These are phyloP conservation scores for Meripilus lineatus DNA, from an alignment of 1,284 basidiomycete genomes.

Conservation along the genomic window DNA sequence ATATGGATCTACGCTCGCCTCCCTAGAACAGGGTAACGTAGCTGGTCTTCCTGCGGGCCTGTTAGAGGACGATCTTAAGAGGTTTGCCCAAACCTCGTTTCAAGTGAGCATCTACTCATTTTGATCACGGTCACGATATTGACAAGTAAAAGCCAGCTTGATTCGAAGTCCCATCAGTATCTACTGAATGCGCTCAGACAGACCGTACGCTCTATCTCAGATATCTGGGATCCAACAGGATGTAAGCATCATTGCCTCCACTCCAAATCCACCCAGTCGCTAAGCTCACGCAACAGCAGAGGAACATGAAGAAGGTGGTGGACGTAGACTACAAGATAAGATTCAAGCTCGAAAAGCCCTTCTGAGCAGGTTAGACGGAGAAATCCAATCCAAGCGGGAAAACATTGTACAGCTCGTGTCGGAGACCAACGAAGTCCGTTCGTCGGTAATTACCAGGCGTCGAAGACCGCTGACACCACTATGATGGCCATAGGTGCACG, in stretches of 20 bases:
- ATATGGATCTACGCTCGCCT: too few species aligned
- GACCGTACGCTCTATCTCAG: too few species aligned
- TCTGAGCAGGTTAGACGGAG: conserved; percentile 1
- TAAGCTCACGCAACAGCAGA: too few species aligned
- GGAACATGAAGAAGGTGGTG: conserved; percentile 3
- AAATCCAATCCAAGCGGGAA: conserved; percentile 3
- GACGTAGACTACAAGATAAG: conserved; percentile 6
- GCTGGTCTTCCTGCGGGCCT: conserved; percentile 13
- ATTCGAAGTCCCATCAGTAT: too few species aligned
- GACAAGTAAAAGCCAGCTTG: too few species aligned
- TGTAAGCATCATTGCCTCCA: too few species aligned
- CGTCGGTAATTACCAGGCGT: neutral
- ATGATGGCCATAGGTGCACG: conserved; percentile 27
- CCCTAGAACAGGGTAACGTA: too few species aligned
- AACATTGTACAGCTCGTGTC: conserved; percentile 9
- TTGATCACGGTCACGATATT: too few species aligned
- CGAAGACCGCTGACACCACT: neutral
- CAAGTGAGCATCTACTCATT: too few species aligned
- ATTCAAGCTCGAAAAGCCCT: conserved; percentile 5
- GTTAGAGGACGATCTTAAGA: conserved; percentile 11
- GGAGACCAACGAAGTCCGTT: conserved; percentile 13
- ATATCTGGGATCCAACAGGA: too few species aligned
- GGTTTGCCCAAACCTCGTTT: conserved; percentile 5
- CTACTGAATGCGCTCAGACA: neutral
- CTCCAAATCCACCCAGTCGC: too few species aligned